Evolutionary conservation across 2,329 filamentous ascomycete species (phyloP).

Genomic region (Alternaria ventricosa): DNA sequence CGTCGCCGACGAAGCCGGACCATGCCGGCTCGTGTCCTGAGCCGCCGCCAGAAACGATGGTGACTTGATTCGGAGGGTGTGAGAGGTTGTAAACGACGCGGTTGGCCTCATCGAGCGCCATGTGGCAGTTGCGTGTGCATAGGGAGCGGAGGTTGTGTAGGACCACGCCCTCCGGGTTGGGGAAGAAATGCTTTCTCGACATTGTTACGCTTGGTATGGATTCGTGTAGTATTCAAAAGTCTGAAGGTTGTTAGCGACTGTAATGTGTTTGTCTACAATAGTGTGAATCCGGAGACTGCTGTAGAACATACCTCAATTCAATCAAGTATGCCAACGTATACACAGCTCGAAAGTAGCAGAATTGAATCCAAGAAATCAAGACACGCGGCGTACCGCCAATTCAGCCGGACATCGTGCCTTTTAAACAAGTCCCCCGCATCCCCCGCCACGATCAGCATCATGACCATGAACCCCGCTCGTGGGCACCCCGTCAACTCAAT

Average conservation of each 20-base stretch:
- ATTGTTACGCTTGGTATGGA: conserved; percentile 40
- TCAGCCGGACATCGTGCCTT: conserved; percentile 21
- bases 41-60: conserved; percentile 56
- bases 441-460: conserved; percentile 30
- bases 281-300: not conserved
- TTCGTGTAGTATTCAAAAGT: not conserved
- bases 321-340: not conserved
- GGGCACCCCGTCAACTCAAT: not conserved
- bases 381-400: not conserved
- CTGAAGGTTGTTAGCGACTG: not conserved
- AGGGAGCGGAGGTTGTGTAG: conserved; percentile 57
- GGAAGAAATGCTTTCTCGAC: conserved; percentile 64
- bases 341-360: not conserved
- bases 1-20: conserved; percentile 57
- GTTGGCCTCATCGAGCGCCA: conserved; percentile 54
- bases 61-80: conserved; percentile 53
- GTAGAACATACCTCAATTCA: not conserved
- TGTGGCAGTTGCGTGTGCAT: conserved; percentile 52
- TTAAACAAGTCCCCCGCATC: conserved; percentile 31
- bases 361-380: not conserved
- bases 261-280: not conserved
- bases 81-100: conserved; percentile 57
- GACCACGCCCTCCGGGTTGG: conserved; percentile 58
- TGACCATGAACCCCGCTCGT: conserved; percentile 13
- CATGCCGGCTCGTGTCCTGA: conserved; percentile 58